phyloP scores from a whole-genome alignment of 2,329 filamentous ascomycete genomes.

The Beauveria medogensis region DNA sequence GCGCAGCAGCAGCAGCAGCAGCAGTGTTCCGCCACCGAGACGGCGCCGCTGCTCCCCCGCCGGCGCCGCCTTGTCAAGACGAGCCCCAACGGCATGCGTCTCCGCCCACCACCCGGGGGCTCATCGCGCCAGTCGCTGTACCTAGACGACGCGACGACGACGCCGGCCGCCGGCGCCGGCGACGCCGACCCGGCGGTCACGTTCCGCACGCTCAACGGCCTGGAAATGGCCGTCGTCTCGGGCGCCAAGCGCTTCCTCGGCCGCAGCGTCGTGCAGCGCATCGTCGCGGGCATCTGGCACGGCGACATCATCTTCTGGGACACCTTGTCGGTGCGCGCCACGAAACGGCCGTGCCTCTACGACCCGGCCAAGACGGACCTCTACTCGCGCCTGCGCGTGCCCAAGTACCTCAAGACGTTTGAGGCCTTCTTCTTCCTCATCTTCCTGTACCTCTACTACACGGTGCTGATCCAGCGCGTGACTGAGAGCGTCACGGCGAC shows the following conservation, averaged over 20 bases:
- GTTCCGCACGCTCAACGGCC: constrained; percentile 73
- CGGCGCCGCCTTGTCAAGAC: neutral
- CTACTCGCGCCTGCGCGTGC: constrained; percentile 68
- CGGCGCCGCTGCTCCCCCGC: neutral
- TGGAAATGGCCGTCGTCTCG: constrained; percentile 78
- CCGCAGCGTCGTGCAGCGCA: constrained; percentile 72
- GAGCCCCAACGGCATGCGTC: constrained; percentile 26
- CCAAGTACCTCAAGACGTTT: constrained; percentile 76
- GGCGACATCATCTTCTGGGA: constrained; percentile 87
- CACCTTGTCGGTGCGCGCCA: constrained; percentile 60
- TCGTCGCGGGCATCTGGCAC: constrained; percentile 78
- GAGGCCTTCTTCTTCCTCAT: constrained; percentile 73
- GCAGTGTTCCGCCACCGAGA: neutral
- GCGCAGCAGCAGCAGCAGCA: constrained; percentile 37
- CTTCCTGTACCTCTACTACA: constrained; percentile 75
- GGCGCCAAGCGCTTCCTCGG: constrained; percentile 79
- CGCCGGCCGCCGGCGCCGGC: constrained; percentile 42
- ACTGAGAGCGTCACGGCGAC: constrained; percentile 55
- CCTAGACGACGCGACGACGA: constrained; percentile 36
- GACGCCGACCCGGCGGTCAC: constrained; percentile 55
- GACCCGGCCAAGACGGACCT: constrained; percentile 59
- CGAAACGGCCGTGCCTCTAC: constrained; percentile 71
- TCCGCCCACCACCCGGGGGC: constrained; percentile 4
- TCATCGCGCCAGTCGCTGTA: constrained; percentile 30
- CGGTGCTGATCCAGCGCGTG: constrained; percentile 70